A percentile compares a stretch with the other conserved stretches of the same genome.
Conservation (phyloP, 2,329 filamentous ascomycete species). For the Epichloe elymi region DNA sequence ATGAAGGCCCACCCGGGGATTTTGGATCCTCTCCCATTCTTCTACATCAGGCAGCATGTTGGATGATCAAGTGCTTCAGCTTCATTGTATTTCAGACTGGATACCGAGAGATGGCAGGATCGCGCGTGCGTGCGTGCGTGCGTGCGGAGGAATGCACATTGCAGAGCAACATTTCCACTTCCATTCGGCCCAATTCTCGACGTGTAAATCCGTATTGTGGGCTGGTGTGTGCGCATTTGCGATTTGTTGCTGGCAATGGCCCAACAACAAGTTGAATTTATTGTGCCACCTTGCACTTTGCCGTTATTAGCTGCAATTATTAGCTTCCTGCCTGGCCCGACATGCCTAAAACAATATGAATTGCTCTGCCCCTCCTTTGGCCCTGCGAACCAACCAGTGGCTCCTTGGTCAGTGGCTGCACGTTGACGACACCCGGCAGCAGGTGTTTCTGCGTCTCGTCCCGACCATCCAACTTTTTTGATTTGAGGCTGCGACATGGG, state of each 20-base stretch:
- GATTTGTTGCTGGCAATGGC: neutral
- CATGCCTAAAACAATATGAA: neutral
- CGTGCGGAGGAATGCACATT: neutral
- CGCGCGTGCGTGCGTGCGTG: neutral
- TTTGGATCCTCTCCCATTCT: neutral
- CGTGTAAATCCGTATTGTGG: too few species aligned
- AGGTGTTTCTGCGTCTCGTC: slow-evolving; percentile 5
- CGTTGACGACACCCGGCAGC: slow-evolving; percentile 13
- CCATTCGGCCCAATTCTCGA: neutral
- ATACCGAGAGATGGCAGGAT: neutral
- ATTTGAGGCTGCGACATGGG: neutral
- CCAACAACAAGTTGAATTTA: neutral
- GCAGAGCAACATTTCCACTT: neutral
- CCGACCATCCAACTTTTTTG: slow-evolving; percentile 8
- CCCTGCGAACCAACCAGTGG: neutral
- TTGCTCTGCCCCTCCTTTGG: neutral
- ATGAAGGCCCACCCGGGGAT: too few species aligned
- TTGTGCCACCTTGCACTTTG: neutral
- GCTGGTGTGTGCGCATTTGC: too few species aligned
- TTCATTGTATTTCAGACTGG: too few species aligned
- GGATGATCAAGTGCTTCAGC: neutral
- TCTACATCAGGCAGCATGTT: neutral
- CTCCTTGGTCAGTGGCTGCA: slow-evolving; percentile 8
- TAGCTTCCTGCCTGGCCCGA: neutral
- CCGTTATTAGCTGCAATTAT: neutral